Conservation (phyloP, 345 rosid species). For the Hevea brasiliensis region DNA sequence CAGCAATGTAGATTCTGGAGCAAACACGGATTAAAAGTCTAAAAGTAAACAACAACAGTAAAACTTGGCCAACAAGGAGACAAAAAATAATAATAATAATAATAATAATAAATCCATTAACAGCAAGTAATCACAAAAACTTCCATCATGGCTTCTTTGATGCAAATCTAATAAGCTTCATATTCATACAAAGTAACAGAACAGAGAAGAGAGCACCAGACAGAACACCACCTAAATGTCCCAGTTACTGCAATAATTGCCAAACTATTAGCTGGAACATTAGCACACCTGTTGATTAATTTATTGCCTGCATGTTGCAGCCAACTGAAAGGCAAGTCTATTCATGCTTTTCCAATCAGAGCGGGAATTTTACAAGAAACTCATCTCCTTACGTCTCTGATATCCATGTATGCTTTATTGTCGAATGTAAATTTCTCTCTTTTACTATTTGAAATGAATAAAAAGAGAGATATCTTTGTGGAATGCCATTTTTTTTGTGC, state of each 20-base stretch:
- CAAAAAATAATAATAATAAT: no score
- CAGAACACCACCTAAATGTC: not conserved
- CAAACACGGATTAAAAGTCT: not conserved
- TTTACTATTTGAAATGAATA: slow-evolving; percentile 28
- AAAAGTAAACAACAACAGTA: not conserved
- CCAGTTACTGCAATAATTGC: not conserved
- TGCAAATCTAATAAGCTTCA: not conserved
- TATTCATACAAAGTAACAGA: not conserved
- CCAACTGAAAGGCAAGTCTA: slow-evolving; percentile 32
- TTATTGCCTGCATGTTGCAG: slow-evolving; percentile 34
- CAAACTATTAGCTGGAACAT: slow-evolving; percentile 1
- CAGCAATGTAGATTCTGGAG: not conserved
- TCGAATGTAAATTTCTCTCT: slow-evolving; percentile 21
- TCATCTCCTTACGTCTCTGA: slow-evolving; percentile 34
- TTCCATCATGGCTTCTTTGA: not conserved
- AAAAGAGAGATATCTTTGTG: slow-evolving; percentile 33
- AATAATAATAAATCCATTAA: not conserved
- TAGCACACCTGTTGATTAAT: slow-evolving; percentile 51
- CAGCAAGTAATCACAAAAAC: not conserved
- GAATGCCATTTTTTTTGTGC: slow-evolving; percentile 47
- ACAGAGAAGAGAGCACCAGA: not conserved
- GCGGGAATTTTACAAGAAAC: slow-evolving; percentile 28
- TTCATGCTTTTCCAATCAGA: slow-evolving; percentile 38
- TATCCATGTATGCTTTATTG: slow-evolving; percentile 42
- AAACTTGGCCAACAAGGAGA: not conserved